Percentiles rank a stretch among this genome's conserved stretches.
phyloP scores from a whole-genome alignment of 345 rosid species.

The Bruguiera parviflora region DNA sequence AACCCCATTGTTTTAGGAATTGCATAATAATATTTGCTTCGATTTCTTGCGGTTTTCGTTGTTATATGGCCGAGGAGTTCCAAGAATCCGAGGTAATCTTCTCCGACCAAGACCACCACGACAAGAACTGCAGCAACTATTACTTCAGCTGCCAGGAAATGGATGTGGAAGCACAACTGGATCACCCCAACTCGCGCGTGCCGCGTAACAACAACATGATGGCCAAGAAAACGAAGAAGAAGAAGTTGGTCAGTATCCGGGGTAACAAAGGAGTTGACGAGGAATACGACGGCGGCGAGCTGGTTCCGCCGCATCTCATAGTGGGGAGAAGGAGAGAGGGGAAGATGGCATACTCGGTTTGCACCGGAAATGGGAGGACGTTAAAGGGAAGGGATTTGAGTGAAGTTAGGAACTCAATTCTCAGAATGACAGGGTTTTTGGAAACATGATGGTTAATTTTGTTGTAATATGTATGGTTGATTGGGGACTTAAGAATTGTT shows the following conservation, averaged over 20 bases:
- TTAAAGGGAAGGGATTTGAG: conserved; percentile 81
- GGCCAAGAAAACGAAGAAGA: conserved; percentile 23
- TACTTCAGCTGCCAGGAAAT: neutral
- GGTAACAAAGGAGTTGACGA: conserved; percentile 23
- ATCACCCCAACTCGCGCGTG: neutral
- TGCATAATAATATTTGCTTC: neutral
- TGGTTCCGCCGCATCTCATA: conserved; percentile 59
- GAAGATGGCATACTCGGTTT: conserved; percentile 75
- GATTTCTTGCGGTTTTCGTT: neutral
- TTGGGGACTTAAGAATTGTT: neutral
- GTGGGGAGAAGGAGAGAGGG: conserved; percentile 45
- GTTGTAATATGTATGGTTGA: neutral
- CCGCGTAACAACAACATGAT: neutral
- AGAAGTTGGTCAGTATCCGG: conserved; percentile 28
- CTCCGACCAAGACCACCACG: conserved; percentile 24
- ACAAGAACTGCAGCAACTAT: neutral
- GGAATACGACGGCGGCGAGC: conserved; percentile 21
- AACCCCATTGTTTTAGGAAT: neutral
- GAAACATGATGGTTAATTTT: conserved; percentile 38
- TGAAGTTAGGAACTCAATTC: conserved; percentile 68
- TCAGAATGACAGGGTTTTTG: conserved; percentile 83
- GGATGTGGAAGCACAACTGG: neutral
- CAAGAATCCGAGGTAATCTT: conserved; percentile 54
- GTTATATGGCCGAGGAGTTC: conserved; percentile 48
- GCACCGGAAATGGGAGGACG: conserved; percentile 75